These are phyloP conservation scores for Leccinum subgranulosum DNA, from an alignment of 768 basidiomycete species.

Conservation along the genomic window DNA sequence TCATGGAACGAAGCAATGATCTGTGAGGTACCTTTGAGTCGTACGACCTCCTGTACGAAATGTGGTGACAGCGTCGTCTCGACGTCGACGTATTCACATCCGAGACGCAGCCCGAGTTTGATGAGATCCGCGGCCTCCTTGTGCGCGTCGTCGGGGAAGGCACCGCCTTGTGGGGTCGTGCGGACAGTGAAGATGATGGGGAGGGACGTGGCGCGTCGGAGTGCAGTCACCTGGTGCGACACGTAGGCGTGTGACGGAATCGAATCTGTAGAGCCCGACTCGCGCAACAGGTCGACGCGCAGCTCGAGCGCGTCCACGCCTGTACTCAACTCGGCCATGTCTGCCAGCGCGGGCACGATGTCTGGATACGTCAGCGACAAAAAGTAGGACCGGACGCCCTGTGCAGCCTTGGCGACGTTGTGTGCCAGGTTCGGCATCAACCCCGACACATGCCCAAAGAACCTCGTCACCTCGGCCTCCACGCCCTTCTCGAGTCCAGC, in stretches of 20 bases:
- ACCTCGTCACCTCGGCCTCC: constrained; percentile 65
- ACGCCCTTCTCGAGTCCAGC: constrained; percentile 39
- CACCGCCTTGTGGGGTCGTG: constrained; percentile 84
- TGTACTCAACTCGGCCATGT: constrained; percentile 68
- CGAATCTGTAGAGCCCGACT: constrained; percentile 41
- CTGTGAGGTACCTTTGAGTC: constrained; percentile 66
- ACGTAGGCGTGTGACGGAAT: constrained; percentile 75
- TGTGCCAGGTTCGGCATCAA: constrained; percentile 58
- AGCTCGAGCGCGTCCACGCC: constrained; percentile 93
- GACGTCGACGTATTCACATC: constrained; percentile 91
- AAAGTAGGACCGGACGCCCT: constrained; percentile 80
- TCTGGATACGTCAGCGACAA: constrained; percentile 92
- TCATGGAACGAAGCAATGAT: constrained; percentile 96
- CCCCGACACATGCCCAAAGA: constrained; percentile 88
- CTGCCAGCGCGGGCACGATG: constrained; percentile 60
- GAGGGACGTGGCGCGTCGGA: constrained; percentile 72
- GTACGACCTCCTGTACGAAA: constrained; percentile 53
- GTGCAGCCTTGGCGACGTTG: constrained; percentile 38
- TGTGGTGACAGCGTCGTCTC: constrained; percentile 76
- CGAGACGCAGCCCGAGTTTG: constrained; percentile 73
- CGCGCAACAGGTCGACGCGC: constrained; percentile 86
- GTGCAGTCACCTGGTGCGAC: constrained; percentile 70
- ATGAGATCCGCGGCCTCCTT: constrained; percentile 75
- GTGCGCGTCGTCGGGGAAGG: constrained; percentile 77
- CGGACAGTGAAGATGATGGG: constrained; percentile 93